These are phyloP conservation scores for Wickerhamiella brachini DNA, from an alignment of 805 yeast species.

Conservation along the genomic window DNA sequence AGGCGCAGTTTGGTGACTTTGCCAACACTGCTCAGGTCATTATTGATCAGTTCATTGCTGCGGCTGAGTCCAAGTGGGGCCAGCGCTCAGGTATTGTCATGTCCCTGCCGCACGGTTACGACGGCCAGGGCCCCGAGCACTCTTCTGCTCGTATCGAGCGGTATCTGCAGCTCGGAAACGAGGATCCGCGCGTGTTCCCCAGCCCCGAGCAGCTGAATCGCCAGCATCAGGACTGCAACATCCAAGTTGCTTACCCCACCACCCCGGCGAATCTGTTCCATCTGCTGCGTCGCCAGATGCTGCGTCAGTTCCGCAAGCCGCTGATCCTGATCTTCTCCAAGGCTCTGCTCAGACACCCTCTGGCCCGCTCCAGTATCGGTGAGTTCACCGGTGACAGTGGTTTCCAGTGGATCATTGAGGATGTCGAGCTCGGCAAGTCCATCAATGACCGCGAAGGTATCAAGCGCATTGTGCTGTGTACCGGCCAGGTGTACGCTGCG, in stretches of 20 bases:
- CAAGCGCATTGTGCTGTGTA: constrained; percentile 68
- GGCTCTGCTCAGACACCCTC: constrained; percentile 89
- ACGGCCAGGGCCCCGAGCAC: constrained; percentile 99
- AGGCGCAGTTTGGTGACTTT: constrained; percentile 99
- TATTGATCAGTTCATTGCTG: constrained; percentile 89
- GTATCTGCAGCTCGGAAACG: constrained; percentile 88
- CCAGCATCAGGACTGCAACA: constrained; percentile 97
- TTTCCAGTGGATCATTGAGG: constrained; percentile 95
- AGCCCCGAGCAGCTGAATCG: constrained; percentile 74
- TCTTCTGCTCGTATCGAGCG: constrained; percentile 96
- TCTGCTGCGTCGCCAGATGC: constrained; percentile 95
- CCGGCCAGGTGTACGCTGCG: constrained; percentile 94
- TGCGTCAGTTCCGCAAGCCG: constrained; percentile 89
- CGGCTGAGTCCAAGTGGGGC: constrained; percentile 97
- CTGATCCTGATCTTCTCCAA: constrained; percentile 80
- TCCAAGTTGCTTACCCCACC: constrained; percentile 96
- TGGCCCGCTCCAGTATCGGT: constrained; percentile 70
- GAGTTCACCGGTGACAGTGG: constrained; percentile 87
- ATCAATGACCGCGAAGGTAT: constrained; percentile 70
- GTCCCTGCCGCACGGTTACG: constrained; percentile 97
- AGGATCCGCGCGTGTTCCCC: constrained; percentile 93
- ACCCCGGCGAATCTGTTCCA: constrained; percentile 97
- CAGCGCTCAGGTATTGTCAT: constrained; percentile 95
- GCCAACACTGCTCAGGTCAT: constrained; percentile 99
- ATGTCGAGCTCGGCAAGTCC: constrained; percentile 66